Evolutionary conservation across 257 asterid species (phyloP).

Genomic region (Ocimum tenuiflorum): DNA sequence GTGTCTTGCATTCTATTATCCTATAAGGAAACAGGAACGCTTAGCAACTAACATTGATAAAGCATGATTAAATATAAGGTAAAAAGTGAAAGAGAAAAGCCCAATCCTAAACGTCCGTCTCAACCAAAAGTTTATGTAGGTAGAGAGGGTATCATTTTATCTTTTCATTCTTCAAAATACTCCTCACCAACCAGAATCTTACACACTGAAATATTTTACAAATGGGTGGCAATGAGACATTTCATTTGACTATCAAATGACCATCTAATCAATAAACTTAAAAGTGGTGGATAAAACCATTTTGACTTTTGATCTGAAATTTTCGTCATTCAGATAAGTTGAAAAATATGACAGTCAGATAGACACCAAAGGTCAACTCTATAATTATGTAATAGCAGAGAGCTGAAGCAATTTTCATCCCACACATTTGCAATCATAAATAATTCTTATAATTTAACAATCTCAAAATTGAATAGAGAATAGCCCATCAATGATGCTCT

Average conservation of each 20-base stretch:
- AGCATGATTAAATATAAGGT: background rate
- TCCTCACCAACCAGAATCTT: background rate
- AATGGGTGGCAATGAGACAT: background rate
- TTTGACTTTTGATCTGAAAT: background rate
- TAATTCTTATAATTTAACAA: too few relatives aligned
- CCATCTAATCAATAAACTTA: background rate
- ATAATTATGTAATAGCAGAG: too few relatives aligned
- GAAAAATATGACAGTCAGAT: background rate
- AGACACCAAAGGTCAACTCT: background rate
- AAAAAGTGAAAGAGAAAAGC: background rate
- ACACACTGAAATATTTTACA: background rate
- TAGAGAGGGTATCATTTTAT: background rate
- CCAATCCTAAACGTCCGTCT: background rate
- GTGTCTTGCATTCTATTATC: slow-evolving; percentile 62
- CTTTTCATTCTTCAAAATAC: background rate
- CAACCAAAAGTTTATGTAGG: background rate
- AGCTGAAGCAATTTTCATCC: too few relatives aligned
- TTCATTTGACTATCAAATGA: background rate
- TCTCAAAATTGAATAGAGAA: too few relatives aligned
- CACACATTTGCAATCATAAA: too few relatives aligned
- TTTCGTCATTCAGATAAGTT: background rate
- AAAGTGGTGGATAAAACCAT: too few relatives aligned
- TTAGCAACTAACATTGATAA: background rate
- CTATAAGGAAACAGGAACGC: slow-evolving; percentile 23
- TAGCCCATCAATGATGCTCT: too few relatives aligned